Evolutionary conservation across 78 protist genomes (phyloP).

Genomic region (Tieghemostelium lacteum): DNA sequence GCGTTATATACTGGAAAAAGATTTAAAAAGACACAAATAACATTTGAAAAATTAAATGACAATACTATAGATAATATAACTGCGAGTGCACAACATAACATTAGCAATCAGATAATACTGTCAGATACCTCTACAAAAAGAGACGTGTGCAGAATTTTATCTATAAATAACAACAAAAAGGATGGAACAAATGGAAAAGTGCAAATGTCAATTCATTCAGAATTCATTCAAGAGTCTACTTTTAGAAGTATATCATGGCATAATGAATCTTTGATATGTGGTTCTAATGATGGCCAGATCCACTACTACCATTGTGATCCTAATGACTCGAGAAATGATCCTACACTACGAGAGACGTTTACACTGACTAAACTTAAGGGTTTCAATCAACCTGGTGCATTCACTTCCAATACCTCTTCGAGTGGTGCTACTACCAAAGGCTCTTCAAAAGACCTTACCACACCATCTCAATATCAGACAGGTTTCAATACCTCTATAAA

Average conservation of each 20-base stretch:
- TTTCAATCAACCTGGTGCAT: constrained; percentile 6
- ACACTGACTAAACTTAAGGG: constrained; percentile 64
- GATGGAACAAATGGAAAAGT: not conserved
- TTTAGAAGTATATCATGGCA: constrained; percentile 23
- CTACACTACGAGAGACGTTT: constrained; percentile 32
- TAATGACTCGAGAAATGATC: not conserved
- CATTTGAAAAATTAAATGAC: constrained; percentile 20
- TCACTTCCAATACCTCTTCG: too few relatives aligned
- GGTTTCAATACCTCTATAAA: constrained; percentile 23
- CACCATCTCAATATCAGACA: constrained; percentile 12
- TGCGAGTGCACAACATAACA: constrained; percentile 23
- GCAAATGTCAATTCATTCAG: not conserved
- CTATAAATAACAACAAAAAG: not conserved
- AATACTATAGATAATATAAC: constrained; percentile 60
- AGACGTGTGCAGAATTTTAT: constrained; percentile 44
- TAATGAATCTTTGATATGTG: constrained; percentile 19
- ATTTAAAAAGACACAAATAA: constrained; percentile 30
- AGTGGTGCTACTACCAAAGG: too few relatives aligned
- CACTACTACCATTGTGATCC: constrained; percentile 49
- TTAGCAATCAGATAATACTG: constrained; percentile 51
- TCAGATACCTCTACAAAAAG: constrained; percentile 64
- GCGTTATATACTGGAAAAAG: constrained; percentile 50
- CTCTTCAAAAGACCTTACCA: not conserved
- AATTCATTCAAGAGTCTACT: constrained; percentile 35
- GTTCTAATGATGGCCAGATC: constrained; percentile 68